Evolutionary conservation across 2,329 filamentous ascomycete genomes (phyloP).

Genomic region (Cladosporium oxysporum): DNA sequence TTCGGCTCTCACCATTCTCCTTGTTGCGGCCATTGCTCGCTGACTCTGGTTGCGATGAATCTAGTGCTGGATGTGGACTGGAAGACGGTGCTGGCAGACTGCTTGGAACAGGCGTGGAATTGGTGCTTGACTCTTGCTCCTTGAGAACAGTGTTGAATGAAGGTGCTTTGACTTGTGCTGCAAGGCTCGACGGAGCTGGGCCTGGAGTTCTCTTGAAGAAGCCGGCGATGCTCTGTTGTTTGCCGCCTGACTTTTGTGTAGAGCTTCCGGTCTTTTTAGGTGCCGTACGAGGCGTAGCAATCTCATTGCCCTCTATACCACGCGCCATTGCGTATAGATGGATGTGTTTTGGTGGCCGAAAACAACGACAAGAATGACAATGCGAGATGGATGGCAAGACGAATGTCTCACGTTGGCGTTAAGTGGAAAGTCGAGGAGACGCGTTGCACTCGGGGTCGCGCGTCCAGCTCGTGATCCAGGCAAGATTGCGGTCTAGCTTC

Average conservation of each 20-base stretch:
- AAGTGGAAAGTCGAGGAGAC: background rate
- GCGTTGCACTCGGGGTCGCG: background rate
- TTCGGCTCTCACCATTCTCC: conserved; percentile 48
- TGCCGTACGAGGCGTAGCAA: conserved; percentile 45
- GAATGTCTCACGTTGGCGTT: background rate
- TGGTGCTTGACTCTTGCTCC: conserved; percentile 33
- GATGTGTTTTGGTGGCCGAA: background rate
- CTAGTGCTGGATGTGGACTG: conserved; percentile 58
- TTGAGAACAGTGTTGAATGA: conserved; percentile 31
- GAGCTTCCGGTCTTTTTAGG: conserved; percentile 47
- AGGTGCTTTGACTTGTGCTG: conserved; percentile 37
- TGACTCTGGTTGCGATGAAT: conserved; percentile 53
- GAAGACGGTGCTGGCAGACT: conserved; percentile 76
- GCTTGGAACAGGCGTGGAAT: conserved; percentile 74
- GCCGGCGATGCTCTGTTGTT: conserved; percentile 72
- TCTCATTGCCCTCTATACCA: conserved; percentile 50
- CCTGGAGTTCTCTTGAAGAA: conserved; percentile 63
- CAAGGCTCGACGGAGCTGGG: conserved; percentile 47
- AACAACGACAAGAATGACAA: conserved; percentile 1
- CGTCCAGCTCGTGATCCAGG: too few relatives aligned
- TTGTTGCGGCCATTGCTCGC: conserved; percentile 52
- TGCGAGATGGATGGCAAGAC: conserved; percentile 1
- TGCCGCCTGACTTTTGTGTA: conserved; percentile 54
- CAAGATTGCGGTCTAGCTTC: too few relatives aligned
- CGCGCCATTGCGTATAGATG: conserved; percentile 41